Base-by-base conservation (phyloP, 169 alveolate species). In the Plasmodium coatneyi region DNA sequence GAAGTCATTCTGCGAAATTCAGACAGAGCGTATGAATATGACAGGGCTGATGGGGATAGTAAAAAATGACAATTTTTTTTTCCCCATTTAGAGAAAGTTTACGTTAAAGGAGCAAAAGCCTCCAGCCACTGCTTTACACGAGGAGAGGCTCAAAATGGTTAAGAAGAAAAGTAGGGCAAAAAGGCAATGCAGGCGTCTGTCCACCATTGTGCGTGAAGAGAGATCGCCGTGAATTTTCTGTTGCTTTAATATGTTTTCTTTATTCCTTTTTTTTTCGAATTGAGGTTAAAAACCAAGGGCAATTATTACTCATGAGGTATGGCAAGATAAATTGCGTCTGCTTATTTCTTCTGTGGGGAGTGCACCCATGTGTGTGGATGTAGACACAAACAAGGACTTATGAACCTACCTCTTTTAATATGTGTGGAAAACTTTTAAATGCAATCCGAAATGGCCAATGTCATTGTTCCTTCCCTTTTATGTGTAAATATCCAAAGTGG, bases 51-150 rank as follows among this genome's bases (percentile, higher is more conserved):
- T 49, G 76, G 30, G 76, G 39, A 28, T 66, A 5, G 76, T 66
- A 52, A 72, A 56, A 7, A 14, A n/a, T 39, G 56, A 5, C 3
- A n/a, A 76, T 87, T 66, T 34, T 36, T 78, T 76, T 76, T 34
- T n/a, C 19, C n/a, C 39, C n/a, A 52, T 80, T 80, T 30, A 41
- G 66, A 80, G 34, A 16, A 3, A 32, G 36, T 36, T 52, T 87
- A 87, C 93, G 66, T 87, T 87, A 34, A 87, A 76, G n/a, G 66
- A 76, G 76, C 93, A 87, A 54, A 36, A 79, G 9, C 74, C 14
- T 32, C 74, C 82, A 54, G 49, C 30, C 81, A 14, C 76, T 46
- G 46, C 25, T 66, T 66, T 66, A 66, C 76, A 66, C 14, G 1
- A 66, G 76, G 76, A 66, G 30, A 28, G 19, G 32, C 28, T 19